These are phyloP conservation scores for Xylaria scruposa DNA, from an alignment of 495 filamentous ascomycete genomes.

Conservation along the genomic window DNA sequence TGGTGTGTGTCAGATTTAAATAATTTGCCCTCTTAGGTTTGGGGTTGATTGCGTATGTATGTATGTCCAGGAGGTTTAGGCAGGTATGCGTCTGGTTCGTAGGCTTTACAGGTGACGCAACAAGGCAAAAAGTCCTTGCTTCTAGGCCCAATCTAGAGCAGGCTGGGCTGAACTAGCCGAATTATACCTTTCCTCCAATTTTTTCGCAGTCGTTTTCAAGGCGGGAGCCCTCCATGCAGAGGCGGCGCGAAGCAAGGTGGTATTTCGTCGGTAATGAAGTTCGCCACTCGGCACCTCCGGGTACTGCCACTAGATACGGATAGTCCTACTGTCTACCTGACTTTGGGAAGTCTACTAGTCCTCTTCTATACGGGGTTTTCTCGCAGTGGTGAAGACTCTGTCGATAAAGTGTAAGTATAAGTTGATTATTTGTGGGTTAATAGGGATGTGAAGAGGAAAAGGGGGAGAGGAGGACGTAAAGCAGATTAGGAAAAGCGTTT, in stretches of 20 bases:
- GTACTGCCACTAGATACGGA: neutral
- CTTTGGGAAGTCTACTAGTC: neutral
- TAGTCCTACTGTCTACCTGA: neutral
- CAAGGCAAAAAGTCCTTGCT: neutral
- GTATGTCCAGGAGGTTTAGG: neutral
- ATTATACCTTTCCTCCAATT: neutral
- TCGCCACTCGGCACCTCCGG: neutral
- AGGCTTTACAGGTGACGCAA: neutral
- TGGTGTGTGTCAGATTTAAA: conserved; percentile 21
- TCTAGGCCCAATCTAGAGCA: neutral
- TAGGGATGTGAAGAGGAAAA: neutral
- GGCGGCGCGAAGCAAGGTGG: neutral
- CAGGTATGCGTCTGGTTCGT: conserved; percentile 3
- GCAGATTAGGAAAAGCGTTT: neutral
- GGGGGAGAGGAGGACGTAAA: neutral
- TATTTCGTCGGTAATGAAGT: conserved; percentile 2
- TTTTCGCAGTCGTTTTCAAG: neutral
- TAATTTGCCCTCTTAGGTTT: neutral
- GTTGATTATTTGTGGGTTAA: neutral
- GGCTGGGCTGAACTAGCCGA: conserved; percentile 5
- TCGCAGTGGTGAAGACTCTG: conserved; percentile 41
- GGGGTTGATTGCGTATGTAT: neutral
- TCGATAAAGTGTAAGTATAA: neutral
- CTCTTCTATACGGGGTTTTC: conserved; percentile 34
- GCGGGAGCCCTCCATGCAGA: neutral